Conservation (phyloP, 208 protist genomes). For the Leishmania turanica region DNA sequence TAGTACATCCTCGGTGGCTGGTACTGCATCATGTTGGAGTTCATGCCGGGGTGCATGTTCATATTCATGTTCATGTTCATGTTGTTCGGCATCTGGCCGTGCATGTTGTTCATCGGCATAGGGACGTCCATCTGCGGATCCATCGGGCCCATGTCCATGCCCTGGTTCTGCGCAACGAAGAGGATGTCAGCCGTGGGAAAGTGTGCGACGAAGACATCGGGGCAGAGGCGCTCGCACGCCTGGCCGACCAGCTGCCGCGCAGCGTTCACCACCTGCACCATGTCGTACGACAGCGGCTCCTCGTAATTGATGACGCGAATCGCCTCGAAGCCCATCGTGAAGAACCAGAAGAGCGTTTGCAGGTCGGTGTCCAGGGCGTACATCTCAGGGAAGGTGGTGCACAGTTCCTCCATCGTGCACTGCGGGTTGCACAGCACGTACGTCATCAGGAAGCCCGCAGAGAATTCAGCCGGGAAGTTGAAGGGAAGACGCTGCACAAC, state of each 20-base stretch:
- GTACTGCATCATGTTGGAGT: conserved; percentile 33
- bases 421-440: conserved; percentile 70
- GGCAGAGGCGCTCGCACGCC: conserved; percentile 46
- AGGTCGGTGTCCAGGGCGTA: conserved; percentile 63
- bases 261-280: conserved; percentile 34
- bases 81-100: conserved; percentile 19
- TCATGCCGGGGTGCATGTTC: conserved; percentile 31
- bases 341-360: conserved; percentile 83
- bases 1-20: conserved; percentile 29
- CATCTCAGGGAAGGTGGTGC: conserved; percentile 62
- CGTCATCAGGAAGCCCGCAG: conserved; percentile 74
- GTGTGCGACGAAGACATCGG: conserved; percentile 27
- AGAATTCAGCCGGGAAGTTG: conserved; percentile 70
- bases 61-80: conserved; percentile 33
- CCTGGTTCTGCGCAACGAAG: conserved; percentile 7
- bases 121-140: conserved; percentile 23
- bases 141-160: conserved; percentile 14
- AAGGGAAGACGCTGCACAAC: conserved; percentile 72
- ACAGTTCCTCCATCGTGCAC: conserved; percentile 58
- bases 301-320: conserved; percentile 45
- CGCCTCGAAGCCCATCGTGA: conserved; percentile 61
- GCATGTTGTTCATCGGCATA: conserved; percentile 31
- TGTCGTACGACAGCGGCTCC: conserved; percentile 31
- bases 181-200: conserved; percentile 25
- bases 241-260: conserved; percentile 42